These are phyloP conservation scores for Polychytrium aggregatum DNA, from an alignment of 192 early-diverging fungal genomes.

Conservation along the genomic window DNA sequence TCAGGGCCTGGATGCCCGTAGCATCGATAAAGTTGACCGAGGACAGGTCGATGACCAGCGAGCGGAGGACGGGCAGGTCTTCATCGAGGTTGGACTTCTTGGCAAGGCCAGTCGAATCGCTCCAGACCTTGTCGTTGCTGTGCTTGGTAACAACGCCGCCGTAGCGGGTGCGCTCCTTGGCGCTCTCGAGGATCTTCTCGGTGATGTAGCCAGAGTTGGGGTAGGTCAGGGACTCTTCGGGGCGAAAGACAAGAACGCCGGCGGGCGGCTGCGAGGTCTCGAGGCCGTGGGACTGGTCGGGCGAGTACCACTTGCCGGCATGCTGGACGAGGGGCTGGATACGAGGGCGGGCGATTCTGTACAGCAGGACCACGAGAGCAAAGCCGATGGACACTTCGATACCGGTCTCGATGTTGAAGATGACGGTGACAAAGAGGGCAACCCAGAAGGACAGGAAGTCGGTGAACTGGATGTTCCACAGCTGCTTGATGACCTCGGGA, in stretches of 20 bases:
- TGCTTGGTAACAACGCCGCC: conserved; percentile 7
- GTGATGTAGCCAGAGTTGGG: conserved; percentile 51
- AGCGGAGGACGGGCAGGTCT: no score
- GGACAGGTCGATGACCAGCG: no score
- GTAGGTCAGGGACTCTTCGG: conserved; percentile 58
- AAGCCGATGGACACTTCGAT: conserved; percentile 69
- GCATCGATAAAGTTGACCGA: conserved; percentile 69
- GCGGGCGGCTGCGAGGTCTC: conserved; percentile 19
- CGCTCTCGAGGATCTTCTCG: conserved; percentile 12
- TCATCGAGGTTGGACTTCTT: no score
- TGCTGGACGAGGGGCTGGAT: conserved; percentile 28
- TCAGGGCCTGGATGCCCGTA: conserved; percentile 64
- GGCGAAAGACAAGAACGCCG: conserved; percentile 61
- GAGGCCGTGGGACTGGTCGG: no score
- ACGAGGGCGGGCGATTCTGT: conserved; percentile 65
- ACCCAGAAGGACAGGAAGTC: conserved; percentile 42
- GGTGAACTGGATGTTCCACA: conserved; percentile 48
- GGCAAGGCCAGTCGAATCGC: no score
- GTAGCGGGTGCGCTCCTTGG: conserved; percentile 13
- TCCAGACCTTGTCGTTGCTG: no score
- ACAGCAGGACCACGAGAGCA: conserved; percentile 64
- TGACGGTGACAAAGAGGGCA: conserved; percentile 47
- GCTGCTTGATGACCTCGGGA: conserved; percentile 40
- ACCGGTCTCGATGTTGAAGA: conserved; percentile 61
- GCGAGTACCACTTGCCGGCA: conserved; percentile 16